Evolutionary conservation across 352 stramenopile genomes (phyloP).

Genomic region (Phytophthora europaea): DNA sequence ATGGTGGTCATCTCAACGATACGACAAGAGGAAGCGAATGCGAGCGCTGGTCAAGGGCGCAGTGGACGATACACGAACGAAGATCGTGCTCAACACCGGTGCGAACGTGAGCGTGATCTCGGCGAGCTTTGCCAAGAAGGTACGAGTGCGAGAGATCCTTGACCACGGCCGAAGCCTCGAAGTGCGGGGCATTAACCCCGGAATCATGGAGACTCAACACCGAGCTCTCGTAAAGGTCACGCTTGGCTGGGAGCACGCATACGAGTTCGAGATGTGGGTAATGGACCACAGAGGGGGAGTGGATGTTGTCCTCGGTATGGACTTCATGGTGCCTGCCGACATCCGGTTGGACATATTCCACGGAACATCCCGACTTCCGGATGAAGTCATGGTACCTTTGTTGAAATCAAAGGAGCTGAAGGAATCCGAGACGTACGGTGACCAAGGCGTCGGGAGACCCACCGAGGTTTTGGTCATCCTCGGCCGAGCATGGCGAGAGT

Average conservation of each 20-base stretch:
- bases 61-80: neutral
- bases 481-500: too few species aligned
- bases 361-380: neutral
- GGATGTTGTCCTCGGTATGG: neutral
- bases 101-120: neutral
- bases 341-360: conserved; percentile 11
- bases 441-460: too few species aligned
- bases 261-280: conserved; percentile 15
- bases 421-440: too few species aligned
- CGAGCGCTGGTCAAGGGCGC: neutral
- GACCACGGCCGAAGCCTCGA: neutral
- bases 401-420: conserved; percentile 1
- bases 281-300: conserved; percentile 8
- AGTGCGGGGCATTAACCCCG: neutral
- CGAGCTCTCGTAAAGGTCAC: neutral
- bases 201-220: neutral
- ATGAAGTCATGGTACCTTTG: conserved; percentile 7
- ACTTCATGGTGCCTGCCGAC: conserved; percentile 16
- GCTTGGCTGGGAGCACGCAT: conserved; percentile 3
- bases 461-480: too few species aligned
- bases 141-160: neutral
- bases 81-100: neutral
- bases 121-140: neutral
- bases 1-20: neutral
- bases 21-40: neutral